Base-by-base conservation (phyloP, 2,329 filamentous ascomycete genomes). In the Aureobasidium sp. region DNA sequence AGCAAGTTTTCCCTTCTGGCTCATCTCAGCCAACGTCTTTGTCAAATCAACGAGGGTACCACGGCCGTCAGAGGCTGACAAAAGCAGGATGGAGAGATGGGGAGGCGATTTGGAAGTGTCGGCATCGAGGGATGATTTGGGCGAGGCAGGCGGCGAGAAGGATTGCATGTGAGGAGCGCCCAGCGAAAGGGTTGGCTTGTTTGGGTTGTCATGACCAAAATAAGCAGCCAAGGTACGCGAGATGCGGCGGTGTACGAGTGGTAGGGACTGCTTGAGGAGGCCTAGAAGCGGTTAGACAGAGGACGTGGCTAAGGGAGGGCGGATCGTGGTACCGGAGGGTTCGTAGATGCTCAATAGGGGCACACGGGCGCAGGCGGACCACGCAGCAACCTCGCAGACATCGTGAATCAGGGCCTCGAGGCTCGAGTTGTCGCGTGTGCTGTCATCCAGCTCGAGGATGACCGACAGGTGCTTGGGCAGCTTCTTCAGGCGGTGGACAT, bases 41-140 rank as follows among this genome's bases (percentile, higher is more conserved):
- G 94, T 99, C 49, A 99, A 82, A 74, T 99, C 94, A 44, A 99
- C 92, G 65, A 99, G 84, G 4, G 93, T 97, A 70, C 96, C 91
- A 61, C 93, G 86, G 53, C 94, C 93, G 69, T 99, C 94, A 62
- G 93, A 88, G 41, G 86, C 85, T 15, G 91, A 96, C 56, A 99
- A 84, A 42, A 99, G 84, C 62, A 96, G 84, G 20, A 97, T 75
- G 4, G 81, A 83, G 20, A 87, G 74, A 64, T 81, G 76, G 27
- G 73, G 75, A 36, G 65, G 67, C 41, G 41, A 63, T 20, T 48
- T 62, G 44, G 71, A 68, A 15, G 67, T 65, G n/a, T 59, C 59
- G 31, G 62, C 66, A 25, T 25, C 9, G 65, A 59, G 64, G 17
- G 68, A 64, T 63, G 71, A 72, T 64, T 75, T 72, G 65, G 70